These are phyloP conservation scores for Quaeritorhiza haematococci DNA, from an alignment of 371 early-diverging fungal genomes.

Conservation along the genomic window DNA sequence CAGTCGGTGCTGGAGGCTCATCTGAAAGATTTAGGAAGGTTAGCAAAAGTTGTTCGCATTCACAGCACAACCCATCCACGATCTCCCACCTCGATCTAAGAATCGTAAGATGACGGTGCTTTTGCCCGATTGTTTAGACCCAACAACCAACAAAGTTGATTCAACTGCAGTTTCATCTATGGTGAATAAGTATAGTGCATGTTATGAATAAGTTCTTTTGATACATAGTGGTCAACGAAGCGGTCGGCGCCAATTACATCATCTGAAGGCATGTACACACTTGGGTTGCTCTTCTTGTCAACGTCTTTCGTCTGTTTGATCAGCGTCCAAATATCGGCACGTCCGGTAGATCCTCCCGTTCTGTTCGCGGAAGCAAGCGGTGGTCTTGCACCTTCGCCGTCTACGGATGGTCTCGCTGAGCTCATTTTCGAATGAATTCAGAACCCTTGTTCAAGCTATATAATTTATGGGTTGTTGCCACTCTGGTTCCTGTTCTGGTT, in stretches of 20 bases:
- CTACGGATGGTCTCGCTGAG: too few species aligned
- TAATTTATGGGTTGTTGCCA: too few species aligned
- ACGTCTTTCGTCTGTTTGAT: conserved; percentile 32
- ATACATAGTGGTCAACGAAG: neutral
- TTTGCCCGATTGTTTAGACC: conserved; percentile 37
- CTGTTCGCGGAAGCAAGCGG: too few species aligned
- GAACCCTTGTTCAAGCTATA: too few species aligned
- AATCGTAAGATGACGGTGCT: conserved; percentile 37
- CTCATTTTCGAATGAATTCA: too few species aligned
- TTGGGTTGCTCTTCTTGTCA: conserved; percentile 20
- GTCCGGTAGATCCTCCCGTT: too few species aligned
- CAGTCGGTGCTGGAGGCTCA: conserved; percentile 37
- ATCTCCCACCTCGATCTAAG: conserved; percentile 42
- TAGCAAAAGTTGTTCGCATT: neutral
- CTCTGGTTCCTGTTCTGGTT: too few species aligned
- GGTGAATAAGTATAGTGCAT: neutral
- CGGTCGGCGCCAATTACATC: neutral
- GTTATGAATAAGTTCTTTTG: too few species aligned
- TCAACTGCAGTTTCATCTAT: conserved; percentile 32
- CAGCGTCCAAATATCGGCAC: conserved; percentile 45
- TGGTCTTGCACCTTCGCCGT: too few species aligned
- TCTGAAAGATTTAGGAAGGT: conserved; percentile 15
- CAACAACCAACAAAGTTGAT: conserved; percentile 36
- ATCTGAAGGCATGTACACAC: neutral
- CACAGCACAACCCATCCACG: neutral